phyloP scores from a whole-genome alignment of 192 early-diverging fungal species.

The Coemansia sp. region DNA sequence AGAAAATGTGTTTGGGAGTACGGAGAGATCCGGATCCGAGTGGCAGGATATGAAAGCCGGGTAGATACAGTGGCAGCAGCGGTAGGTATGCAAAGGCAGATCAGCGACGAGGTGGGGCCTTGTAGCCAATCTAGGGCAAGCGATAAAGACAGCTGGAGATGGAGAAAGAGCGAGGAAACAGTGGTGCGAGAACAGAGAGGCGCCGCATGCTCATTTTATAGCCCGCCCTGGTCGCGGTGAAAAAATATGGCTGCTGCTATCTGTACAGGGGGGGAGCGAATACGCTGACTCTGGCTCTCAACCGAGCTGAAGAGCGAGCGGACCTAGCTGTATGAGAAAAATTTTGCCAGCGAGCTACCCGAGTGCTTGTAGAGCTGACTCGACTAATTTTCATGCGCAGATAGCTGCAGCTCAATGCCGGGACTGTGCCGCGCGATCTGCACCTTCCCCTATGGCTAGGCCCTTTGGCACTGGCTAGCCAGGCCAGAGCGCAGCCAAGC shows the following conservation, averaged over 20 bases:
- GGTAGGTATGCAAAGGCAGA: no score
- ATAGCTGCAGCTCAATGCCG: not conserved
- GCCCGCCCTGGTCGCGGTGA: not conserved
- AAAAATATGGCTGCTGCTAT: not conserved
- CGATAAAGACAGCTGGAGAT: no score
- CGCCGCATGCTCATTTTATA: not conserved
- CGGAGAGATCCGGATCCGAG: no score
- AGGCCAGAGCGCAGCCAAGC: not conserved
- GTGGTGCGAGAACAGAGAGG: not conserved
- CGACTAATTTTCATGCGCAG: not conserved
- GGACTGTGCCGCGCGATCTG: not conserved
- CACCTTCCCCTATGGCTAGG: not conserved
- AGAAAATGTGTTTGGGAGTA: no score
- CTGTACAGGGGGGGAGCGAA: not conserved
- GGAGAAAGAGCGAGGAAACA: no score
- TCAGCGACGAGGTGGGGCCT: no score
- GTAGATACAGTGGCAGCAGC: no score
- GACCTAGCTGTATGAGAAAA: not conserved
- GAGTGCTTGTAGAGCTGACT: not conserved
- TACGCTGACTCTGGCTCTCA: slow-evolving; percentile 3
- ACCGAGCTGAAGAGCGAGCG: not conserved
- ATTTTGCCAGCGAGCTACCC: no score
- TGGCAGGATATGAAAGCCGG: no score
- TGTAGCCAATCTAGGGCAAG: no score
- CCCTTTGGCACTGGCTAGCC: not conserved